These are phyloP conservation scores for Candida jianshihensis DNA, from an alignment of 805 yeast species.

Conservation along the genomic window DNA sequence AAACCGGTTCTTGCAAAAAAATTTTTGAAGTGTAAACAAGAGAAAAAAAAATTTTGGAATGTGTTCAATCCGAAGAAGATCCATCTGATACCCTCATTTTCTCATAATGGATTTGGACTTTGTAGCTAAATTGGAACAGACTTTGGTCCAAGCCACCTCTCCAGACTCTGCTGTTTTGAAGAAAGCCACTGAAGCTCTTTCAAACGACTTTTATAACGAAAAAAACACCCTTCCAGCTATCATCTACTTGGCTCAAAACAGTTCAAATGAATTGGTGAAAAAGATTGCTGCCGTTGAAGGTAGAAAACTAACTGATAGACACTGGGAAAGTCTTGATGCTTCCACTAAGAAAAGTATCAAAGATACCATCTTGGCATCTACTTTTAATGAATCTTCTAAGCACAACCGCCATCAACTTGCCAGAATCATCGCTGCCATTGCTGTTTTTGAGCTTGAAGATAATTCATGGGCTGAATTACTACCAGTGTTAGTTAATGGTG, in stretches of 20 bases:
- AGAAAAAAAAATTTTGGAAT: not conserved
- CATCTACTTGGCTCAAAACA: constrained; percentile 70
- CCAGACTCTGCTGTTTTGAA: constrained; percentile 82
- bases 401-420: constrained; percentile 84
- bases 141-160: constrained; percentile 68
- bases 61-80: constrained; percentile 1
- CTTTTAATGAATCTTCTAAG: constrained; percentile 57
- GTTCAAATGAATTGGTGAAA: constrained; percentile 63
- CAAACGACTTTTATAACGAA: constrained; percentile 65
- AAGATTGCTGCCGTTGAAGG: constrained; percentile 97
- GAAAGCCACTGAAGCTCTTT: constrained; percentile 70
- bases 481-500: constrained; percentile 61
- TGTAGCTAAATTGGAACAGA: constrained; percentile 64
- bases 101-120: constrained; percentile 47
- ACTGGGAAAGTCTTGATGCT: constrained; percentile 51
- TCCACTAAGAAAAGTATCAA: constrained; percentile 54
- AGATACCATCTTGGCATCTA: constrained; percentile 56
- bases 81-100: too few species aligned
- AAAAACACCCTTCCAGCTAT: constrained; percentile 74
- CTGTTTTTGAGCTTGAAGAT: constrained; percentile 62
- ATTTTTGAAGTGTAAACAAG: too few species aligned
- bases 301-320: constrained; percentile 66
- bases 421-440: constrained; percentile 83
- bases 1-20: too few species aligned
- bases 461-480: constrained; percentile 72